Conservation (phyloP, 2,329 filamentous ascomycete genomes). For the Aspergillus ruber region DNA sequence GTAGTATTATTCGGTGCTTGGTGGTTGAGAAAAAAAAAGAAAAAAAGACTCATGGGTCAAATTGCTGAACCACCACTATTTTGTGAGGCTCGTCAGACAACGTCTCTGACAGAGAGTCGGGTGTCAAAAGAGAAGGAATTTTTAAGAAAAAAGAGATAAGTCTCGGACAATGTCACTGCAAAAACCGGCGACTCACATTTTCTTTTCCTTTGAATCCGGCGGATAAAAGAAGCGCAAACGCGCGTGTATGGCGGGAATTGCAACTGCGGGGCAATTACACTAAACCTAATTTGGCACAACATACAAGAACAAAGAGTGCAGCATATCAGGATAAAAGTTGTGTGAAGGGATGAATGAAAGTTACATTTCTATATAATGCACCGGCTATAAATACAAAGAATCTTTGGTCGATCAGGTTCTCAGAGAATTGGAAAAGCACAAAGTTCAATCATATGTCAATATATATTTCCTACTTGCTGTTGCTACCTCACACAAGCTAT, state of each 20-base stretch:
- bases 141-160: not conserved
- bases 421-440: not conserved
- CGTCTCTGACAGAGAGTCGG: too few relatives aligned
- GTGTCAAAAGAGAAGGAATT: too few relatives aligned
- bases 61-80: too few relatives aligned
- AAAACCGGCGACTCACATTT: not conserved
- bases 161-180: not conserved
- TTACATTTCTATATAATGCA: too few relatives aligned
- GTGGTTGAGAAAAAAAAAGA: not conserved
- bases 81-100: too few relatives aligned
- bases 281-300: not conserved
- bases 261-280: not conserved
- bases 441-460: conserved; percentile 1
- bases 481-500: conserved; percentile 5
- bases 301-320: not conserved
- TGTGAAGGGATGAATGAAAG: not conserved
- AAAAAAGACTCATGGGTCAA: not conserved
- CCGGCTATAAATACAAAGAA: too few relatives aligned
- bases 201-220: conserved; percentile 5
- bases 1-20: conserved; percentile 12
- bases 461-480: conserved; percentile 15
- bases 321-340: not conserved
- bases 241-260: conserved; percentile 6
- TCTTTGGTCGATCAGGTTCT: too few relatives aligned
- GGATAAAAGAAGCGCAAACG: conserved; percentile 11